These are phyloP conservation scores for Xylaria sp. DNA, from an alignment of 2,329 filamentous ascomycete genomes.

Conservation along the genomic window DNA sequence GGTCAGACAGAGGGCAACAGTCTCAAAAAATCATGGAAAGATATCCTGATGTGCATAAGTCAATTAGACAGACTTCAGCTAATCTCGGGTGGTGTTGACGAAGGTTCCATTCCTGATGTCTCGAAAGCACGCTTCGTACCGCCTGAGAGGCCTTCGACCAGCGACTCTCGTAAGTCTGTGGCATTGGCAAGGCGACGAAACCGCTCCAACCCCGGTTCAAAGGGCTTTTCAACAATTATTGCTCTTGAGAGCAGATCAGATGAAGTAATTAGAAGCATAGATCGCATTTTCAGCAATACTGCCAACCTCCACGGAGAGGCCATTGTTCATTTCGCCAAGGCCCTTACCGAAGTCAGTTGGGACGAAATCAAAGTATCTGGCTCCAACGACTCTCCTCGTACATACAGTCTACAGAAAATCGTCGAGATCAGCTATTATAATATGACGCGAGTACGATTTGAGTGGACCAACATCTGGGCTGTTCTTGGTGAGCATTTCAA, in stretches of 20 bases:
- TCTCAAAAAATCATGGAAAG: slow-evolving; percentile 90
- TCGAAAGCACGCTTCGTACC: slow-evolving; percentile 78
- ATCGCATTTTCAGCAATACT: slow-evolving; percentile 96
- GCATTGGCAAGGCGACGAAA: slow-evolving; percentile 61
- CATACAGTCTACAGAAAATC: slow-evolving; percentile 96
- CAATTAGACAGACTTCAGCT: slow-evolving; percentile 95
- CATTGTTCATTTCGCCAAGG: slow-evolving; percentile 92
- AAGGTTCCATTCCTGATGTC: slow-evolving; percentile 89
- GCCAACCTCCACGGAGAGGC: slow-evolving; percentile 91
- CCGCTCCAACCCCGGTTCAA: slow-evolving; percentile 63
- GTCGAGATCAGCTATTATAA: slow-evolving; percentile 99
- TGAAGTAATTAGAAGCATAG: slow-evolving; percentile 89
- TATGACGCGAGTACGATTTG: slow-evolving; percentile 97
- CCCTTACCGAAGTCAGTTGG: slow-evolving; percentile 95
- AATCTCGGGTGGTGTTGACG: slow-evolving; percentile 92
- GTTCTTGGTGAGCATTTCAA: slow-evolving; percentile 99
- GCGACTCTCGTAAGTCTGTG: slow-evolving; percentile 69
- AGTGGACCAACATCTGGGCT: slow-evolving; percentile 98
- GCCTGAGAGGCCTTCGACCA: slow-evolving; percentile 58
- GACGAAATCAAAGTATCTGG: slow-evolving; percentile 98
- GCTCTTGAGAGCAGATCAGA: slow-evolving; percentile 91
- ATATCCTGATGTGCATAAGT: slow-evolving; percentile 92
- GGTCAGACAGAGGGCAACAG: slow-evolving; percentile 92
- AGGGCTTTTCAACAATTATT: slow-evolving; percentile 75
- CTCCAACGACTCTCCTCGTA: slow-evolving; percentile 91